Base-by-base conservation (phyloP, 164 flowering plant genomes). In the Magnolia kwangsiensis region DNA sequence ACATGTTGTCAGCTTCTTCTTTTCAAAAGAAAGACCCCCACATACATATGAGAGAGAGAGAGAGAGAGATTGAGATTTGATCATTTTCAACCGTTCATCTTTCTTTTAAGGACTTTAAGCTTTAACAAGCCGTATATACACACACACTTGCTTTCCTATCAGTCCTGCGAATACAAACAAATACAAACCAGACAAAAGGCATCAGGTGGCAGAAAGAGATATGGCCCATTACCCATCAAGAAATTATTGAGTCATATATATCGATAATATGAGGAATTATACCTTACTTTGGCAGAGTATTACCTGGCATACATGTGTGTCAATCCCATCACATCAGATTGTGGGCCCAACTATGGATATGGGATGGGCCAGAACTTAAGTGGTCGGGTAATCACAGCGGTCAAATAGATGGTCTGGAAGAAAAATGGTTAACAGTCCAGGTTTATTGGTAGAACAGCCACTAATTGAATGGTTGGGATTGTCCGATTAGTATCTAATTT, bases 111-210 rank as follows among this genome's bases (percentile, higher is more conserved):
- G 21, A 21, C 19, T 7, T 18, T 18, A 3, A 8, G 31, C 20
- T 21, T 63, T 20, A 64, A 64, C 4, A 13, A 3, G 24, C 51
- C 51, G 24, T 31, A 20, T 31, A 63, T 55, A 73, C 63, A 74
- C 21, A 19, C 73, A 74, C 21, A 19, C 69, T 59, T n/a, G 19
- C 65, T 78, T 64, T 51, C 50, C 13, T 37, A 31, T 69, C 51
- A 20, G 51, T 71, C 27, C 76, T 72, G 61, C 23, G 73, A 77
- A 79, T 77, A 72, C 84, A 74, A 79, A 79, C 81, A 82, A 82
- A 82, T 76, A 67, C 69, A 79, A 74, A 82, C 76, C 80, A 79
- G 84, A 82, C 84, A 37, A 82, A 79, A 63, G 64, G 67, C 70
- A 79, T 77, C 75, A 76, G 80, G 55, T 76, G 81, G 69, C 71